Base-by-base conservation (phyloP, 441 rosid species). In the Bocquillonia castaneifolia region DNA sequence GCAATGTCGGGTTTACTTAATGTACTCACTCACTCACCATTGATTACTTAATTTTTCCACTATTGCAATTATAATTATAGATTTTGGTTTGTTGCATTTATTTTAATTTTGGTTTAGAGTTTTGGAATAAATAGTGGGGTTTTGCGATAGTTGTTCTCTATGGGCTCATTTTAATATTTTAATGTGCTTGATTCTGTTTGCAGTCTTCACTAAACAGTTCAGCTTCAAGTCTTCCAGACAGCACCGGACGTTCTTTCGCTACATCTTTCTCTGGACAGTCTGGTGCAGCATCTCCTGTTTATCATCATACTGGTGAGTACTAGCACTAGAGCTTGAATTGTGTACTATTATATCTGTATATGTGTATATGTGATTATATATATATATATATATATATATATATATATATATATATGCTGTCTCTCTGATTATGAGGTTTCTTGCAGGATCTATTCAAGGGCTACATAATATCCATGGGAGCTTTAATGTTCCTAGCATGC, bases 201-300 rank as follows among this genome's bases (percentile, higher is more conserved):
- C 97, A 95, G 98, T 90, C 99, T 22, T 92, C 96, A 63, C 78
- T 88, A 62, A 92, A 88, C 57, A 91, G 94, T 31, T 87, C 97
- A 6, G 80, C 88, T 31, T 88, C 99, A 37, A 95, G 83, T 86
- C 82, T 92, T 75, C 90, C 88, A 44, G 99, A 95, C 67, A 82
- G 83, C 57, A 77, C 88, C 23, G 93, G 91, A 59, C 87, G 95
- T 42, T 81, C 95, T 37, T 92, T 85, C 78, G 22, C 89, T 23
- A 68, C 99, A 74, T 91, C 97, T 63, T 92, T 85, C 83, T 83
- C 99, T 73, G 96, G 87, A 57, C 99, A 86, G 81, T 88, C 96
- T 61, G 99, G 97, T 48, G 86, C 86, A 7, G 87, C 83, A 47
- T 91, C 95, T 63, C 92, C 96, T 51, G 89, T 69, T 79, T 94